Conservation (phyloP, 169 alveolate genomes). For the Plasmodium chabaudi region DNA sequence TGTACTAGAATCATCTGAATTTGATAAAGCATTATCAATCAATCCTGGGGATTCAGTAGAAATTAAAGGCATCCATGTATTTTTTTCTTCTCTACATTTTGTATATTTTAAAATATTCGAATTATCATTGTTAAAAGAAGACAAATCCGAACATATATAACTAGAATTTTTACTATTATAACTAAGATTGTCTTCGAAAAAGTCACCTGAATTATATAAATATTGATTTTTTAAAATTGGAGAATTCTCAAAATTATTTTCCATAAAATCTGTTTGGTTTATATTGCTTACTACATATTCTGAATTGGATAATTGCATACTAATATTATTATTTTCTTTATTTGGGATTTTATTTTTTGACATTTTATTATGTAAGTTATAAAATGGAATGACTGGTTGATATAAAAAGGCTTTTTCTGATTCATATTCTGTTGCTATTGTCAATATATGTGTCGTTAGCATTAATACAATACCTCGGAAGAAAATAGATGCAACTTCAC, state of each 20-base stretch:
- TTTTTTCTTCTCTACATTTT: conserved; percentile 9
- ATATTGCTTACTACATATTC: conserved; percentile 2
- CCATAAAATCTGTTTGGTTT: background rate
- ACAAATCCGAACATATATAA: conserved; percentile 1
- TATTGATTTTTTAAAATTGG: conserved; percentile 12
- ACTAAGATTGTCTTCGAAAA: conserved; percentile 40
- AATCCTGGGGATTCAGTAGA: conserved; percentile 20
- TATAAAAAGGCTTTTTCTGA: conserved; percentile 51
- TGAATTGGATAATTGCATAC: background rate
- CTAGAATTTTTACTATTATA: conserved; percentile 37
- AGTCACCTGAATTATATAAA: background rate
- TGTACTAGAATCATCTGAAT: conserved; percentile 62
- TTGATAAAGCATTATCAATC: conserved; percentile 26
- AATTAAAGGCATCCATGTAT: conserved; percentile 54
- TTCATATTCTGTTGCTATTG: conserved; percentile 71
- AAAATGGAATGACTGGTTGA: conserved; percentile 75
- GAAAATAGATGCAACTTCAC: conserved; percentile 76
- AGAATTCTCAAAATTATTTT: conserved; percentile 15
- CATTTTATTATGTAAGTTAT: conserved; percentile 45
- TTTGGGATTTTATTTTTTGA: conserved; percentile 18
- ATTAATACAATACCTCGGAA: conserved; percentile 68
- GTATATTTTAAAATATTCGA: background rate
- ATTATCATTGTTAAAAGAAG: conserved; percentile 27
- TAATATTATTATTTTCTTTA: conserved; percentile 6
- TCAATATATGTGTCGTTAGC: conserved; percentile 69